A percentile compares a stretch with the other conserved stretches of the same genome.
Conservation (phyloP, 371 early-diverging fungal genomes). For the Basidiobolus meristosporus region DNA sequence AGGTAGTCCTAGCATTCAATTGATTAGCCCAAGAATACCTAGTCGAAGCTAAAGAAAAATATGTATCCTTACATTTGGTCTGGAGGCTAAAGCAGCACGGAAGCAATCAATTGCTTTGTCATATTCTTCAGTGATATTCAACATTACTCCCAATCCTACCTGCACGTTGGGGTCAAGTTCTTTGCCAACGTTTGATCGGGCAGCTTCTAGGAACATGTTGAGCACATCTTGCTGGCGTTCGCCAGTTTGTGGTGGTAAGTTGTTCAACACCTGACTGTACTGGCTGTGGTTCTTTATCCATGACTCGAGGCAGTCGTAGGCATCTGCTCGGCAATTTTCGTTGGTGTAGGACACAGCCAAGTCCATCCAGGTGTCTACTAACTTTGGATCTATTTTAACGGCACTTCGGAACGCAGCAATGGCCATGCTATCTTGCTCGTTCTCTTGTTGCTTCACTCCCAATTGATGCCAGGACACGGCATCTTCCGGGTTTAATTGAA, state of each 20-base stretch:
- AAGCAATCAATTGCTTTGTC: constrained; percentile 93
- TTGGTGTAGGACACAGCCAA: constrained; percentile 89
- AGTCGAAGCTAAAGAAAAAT: too few relatives aligned
- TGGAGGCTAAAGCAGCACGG: constrained; percentile 60
- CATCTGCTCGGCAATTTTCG: constrained; percentile 59
- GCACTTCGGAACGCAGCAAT: constrained; percentile 77
- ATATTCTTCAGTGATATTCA: constrained; percentile 77
- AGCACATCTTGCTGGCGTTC: constrained; percentile 36
- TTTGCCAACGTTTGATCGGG: constrained; percentile 42
- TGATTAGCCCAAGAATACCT: too few relatives aligned
- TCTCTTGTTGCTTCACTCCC: constrained; percentile 84
- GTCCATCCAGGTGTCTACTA: constrained; percentile 64
- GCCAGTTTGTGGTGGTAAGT: constrained; percentile 3
- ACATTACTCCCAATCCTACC: constrained; percentile 81
- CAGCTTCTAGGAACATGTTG: constrained; percentile 58
- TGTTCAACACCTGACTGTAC: constrained; percentile 27
- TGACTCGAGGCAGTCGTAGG: constrained; percentile 67
- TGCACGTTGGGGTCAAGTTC: constrained; percentile 82
- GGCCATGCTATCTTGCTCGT: constrained; percentile 81
- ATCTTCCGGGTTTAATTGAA: constrained; percentile 58
- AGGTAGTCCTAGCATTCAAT: constrained; percentile 89
- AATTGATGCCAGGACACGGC: constrained; percentile 71
- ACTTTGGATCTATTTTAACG: constrained; percentile 40
- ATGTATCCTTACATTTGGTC: too few relatives aligned
- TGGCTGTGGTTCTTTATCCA: constrained; percentile 63